Evolutionary conservation across 2,329 filamentous ascomycete genomes (phyloP).

Genomic region (Lachnellula hyalina): DNA sequence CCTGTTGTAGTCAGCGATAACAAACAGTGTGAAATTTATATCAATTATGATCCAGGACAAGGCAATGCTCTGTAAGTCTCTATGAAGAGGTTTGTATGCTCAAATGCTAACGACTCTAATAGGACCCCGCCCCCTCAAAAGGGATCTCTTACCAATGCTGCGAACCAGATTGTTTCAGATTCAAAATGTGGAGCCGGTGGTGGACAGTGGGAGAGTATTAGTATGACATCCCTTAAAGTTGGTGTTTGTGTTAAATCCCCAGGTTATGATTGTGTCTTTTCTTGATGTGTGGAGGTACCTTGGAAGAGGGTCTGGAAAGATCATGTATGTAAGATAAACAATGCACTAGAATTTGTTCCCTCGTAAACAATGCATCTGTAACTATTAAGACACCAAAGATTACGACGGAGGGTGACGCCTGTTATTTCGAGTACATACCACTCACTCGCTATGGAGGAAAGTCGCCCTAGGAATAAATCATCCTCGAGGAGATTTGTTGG

Average conservation of each 20-base stretch:
- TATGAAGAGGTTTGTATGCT: neutral
- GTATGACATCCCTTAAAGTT: neutral
- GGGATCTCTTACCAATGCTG: neutral
- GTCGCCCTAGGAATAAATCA: too few species aligned
- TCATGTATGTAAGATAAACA: too few species aligned
- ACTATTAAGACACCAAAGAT: too few species aligned
- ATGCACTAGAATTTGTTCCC: too few species aligned
- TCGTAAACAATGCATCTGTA: too few species aligned
- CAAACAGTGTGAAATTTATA: neutral
- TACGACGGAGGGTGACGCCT: too few species aligned
- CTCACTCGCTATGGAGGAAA: too few species aligned
- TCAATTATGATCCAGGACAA: neutral
- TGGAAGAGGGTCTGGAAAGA: too few species aligned
- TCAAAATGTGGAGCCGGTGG: neutral
- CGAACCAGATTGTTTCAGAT: neutral
- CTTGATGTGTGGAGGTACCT: neutral
- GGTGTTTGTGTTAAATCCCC: neutral
- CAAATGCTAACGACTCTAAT: neutral
- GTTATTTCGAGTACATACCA: too few species aligned
- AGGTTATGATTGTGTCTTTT: neutral
- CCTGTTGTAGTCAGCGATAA: neutral
- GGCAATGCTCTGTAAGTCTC: neutral
- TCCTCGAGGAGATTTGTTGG: too few species aligned
- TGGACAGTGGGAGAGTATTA: neutral
- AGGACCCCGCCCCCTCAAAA: neutral